Conservation (phyloP, 2,329 filamentous ascomycete species). For the Alternaria postmessia region DNA sequence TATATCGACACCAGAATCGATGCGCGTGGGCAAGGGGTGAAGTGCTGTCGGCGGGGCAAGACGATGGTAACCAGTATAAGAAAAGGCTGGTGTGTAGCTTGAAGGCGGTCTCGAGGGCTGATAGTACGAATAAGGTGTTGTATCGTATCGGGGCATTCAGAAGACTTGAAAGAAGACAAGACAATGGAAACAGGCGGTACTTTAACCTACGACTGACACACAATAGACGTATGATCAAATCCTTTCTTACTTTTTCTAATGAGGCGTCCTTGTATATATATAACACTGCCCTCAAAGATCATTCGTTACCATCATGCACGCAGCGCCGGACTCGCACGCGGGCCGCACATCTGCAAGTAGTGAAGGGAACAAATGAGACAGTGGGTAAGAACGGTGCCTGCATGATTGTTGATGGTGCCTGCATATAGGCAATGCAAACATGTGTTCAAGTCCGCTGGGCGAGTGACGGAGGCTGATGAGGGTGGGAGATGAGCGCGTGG, state of each 20-base stretch:
- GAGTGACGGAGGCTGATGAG: slow-evolving; percentile 41
- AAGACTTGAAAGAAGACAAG: slow-evolving; percentile 11
- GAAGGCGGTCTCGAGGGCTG: slow-evolving; percentile 30
- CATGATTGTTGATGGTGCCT: slow-evolving; percentile 41
- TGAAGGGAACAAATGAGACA: slow-evolving; percentile 32
- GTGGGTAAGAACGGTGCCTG: slow-evolving; percentile 32
- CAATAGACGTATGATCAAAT: slow-evolving; percentile 18
- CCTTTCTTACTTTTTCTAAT: slow-evolving; percentile 11
- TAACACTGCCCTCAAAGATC: slow-evolving; percentile 24
- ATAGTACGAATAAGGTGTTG: slow-evolving; percentile 23
- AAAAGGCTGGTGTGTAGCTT: slow-evolving; percentile 29
- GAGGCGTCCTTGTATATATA: slow-evolving; percentile 29
- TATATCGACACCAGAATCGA: slow-evolving; percentile 26
- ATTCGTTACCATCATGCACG: slow-evolving; percentile 29
- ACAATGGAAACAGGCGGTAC: slow-evolving; percentile 21
- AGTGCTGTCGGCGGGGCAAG: slow-evolving; percentile 33
- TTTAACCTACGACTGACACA: slow-evolving; percentile 24
- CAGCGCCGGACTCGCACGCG: slow-evolving; percentile 25
- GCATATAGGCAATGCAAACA: slow-evolving; percentile 38
- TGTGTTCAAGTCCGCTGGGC: slow-evolving; percentile 33
- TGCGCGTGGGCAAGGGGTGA: slow-evolving; percentile 28
- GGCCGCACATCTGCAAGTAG: slow-evolving; percentile 17
- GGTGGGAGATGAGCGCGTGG: slow-evolving; percentile 37
- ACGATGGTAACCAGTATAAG: slow-evolving; percentile 31
- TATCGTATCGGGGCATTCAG: slow-evolving; percentile 34